Evolutionary conservation across 345 rosid species (phyloP).

Genomic region (Arabidopsis arenosa): DNA sequence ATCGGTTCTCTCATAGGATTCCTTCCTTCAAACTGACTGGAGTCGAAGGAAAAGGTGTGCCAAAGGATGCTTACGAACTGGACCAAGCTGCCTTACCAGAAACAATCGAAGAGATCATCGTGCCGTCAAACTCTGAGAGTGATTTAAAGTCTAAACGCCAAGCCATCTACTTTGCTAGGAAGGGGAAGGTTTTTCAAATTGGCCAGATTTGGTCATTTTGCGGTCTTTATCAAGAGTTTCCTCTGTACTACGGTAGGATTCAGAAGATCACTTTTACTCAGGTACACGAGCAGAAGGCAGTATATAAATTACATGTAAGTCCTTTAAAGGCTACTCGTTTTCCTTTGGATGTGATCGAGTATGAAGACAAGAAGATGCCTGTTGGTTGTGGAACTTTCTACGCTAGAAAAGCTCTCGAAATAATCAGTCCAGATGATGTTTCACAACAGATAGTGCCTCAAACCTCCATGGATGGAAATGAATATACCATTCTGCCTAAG

Average conservation of each 20-base stretch:
- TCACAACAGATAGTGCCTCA: conserved; percentile 55
- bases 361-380: conserved; percentile 56
- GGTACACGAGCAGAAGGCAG: conserved; percentile 32
- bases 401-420: conserved; percentile 43
- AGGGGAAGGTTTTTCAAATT: conserved; percentile 50
- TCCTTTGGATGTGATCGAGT: conserved; percentile 46
- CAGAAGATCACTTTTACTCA: conserved; percentile 44
- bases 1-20: conserved; percentile 73
- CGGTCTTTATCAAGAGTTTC: conserved; percentile 58
- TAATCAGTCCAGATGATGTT: conserved; percentile 48
- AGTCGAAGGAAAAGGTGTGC: conserved; percentile 55
- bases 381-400: conserved; percentile 70
- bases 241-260: conserved; percentile 64
- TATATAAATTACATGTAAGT: conserved; percentile 53
- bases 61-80: conserved; percentile 34
- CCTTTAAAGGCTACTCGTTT: conserved; percentile 68
- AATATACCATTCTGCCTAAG: conserved; percentile 59
- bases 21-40: conserved; percentile 62
- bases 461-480: conserved; percentile 44
- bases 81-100: conserved; percentile 22
- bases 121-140: neutral
- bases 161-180: conserved; percentile 43
- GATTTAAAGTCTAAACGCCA: conserved; percentile 7
- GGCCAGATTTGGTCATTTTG: conserved; percentile 75
- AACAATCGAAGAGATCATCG: neutral